Evolutionary conservation across 345 rosid species (phyloP), one percentile per base, ranked within the genome.

Genomic region (Orychophragmus violaceus): DNA sequence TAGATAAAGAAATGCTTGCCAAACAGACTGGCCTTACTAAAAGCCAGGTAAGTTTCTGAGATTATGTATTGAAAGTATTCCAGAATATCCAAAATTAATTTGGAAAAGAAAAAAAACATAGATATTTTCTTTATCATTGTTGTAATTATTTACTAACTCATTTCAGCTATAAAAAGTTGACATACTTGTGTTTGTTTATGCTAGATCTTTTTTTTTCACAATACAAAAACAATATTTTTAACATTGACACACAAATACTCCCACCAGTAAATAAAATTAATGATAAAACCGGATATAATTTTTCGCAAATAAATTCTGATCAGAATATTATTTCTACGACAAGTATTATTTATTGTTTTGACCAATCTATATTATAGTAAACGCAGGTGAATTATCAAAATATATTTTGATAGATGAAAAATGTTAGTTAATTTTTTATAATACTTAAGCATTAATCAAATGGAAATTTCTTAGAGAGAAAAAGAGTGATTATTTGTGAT

Each of bases 1-100:
- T 87, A 23, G 96, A 89, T 57, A 89, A 89, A 78, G 82, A 72
- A 35, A 68, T 82, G 84, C 89, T 89, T 23, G 96, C 96, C 7
- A 89, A 85, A 75, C 88, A 87, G 78, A 87, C 94, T 9, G 94
- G 91, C 25, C 88, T 89, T 46, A 84, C 96, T 36, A 78, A 91
- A 76, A 80, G 88, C 72, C 96, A 89, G 84, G 96, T 82, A 73
- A 52, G 62, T 57, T 54, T n/a, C 35, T 28, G 58, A 16, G 21
- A 27, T 52, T 52, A n/a, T 28, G 10, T 51, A 28, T 53, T 28
- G n/a, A 9, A 28, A 53, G 11, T 53, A 53, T 17, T 29, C 51
- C 9, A 28, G 8, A 61, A 61, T 44, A 28, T 19, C 5, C 18
- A 44, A 44, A 28, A 30, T 10, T 54, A 28, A 30, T 10, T 54